Base-by-base conservation (phyloP, 331 rosid genomes). In the Malus hybrid region DNA sequence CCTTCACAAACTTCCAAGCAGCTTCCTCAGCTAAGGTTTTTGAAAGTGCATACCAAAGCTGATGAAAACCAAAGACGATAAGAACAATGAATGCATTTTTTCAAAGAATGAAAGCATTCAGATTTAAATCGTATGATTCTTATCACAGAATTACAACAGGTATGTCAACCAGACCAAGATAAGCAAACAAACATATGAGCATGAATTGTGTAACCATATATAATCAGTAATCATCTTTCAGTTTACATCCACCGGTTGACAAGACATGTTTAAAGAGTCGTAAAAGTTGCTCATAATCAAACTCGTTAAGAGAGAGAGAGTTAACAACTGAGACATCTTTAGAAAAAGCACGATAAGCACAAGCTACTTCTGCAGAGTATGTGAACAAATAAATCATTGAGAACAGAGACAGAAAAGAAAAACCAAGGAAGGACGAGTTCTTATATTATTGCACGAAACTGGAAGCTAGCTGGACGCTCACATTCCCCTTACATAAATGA, bases 21-120 rank as follows among this genome's bases (percentile, higher is more conserved):
- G 84, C 84, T 30, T 77, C 86, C 73, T 87, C 92, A 29, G 95
- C 90, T 80, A 87, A 72, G 61, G 85, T 82, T 73, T 89, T 89
- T 55, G 95, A 87, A 48, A 85, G 77, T 1, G 18, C 2, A 73
- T 84, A 84, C 90, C 87, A 84, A 18, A 42, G 24, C 92, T 87
- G 83, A 24, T 68, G 34, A 79, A 74, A 55, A 57, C 16, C 6
- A 46, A 22, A 58, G 18, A 2, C 50, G 34, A 12, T 6, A 39
- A 70, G 1, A 6, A 70, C 7, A 50, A 29, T 32, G 1, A 33
- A 53, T 2, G 39, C 10, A 52, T 8, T 34, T 7, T 36, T 6
- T 64, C 0, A 16, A 12, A 13, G 20, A 18, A 29, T 29, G 42
- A 13, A 15, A 6, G 42, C 20, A 28, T 7, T 14, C 15, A 29